Evolutionary conservation across 768 basidiomycete species (phyloP).

Genomic region (Boletellus ananas): DNA sequence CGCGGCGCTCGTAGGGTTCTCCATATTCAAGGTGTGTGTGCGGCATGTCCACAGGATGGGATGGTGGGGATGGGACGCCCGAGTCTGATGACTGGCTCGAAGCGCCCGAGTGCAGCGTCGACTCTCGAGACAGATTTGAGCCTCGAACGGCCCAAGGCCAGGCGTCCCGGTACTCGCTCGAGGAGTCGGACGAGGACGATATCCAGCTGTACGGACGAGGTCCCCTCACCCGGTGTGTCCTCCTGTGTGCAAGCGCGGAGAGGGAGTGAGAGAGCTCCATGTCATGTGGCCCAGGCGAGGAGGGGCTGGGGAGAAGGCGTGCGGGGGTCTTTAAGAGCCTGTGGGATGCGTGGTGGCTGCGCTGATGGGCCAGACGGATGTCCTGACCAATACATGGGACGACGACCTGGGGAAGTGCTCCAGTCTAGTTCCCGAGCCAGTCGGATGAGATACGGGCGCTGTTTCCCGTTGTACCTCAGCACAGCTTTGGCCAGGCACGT

Average conservation of each 20-base stretch:
- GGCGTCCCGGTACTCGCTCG: constrained; percentile 10
- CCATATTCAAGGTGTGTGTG: not conserved
- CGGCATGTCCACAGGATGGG: constrained; percentile 4
- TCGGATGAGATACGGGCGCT: constrained; percentile 5
- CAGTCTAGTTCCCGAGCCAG: constrained; percentile 1
- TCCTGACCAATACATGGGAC: constrained; percentile 20
- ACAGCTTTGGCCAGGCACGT: constrained; percentile 16
- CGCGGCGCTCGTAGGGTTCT: not conserved
- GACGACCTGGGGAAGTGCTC: not conserved
- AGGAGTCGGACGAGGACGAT: constrained; percentile 12
- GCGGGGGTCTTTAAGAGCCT: not conserved
- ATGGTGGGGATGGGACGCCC: constrained; percentile 7
- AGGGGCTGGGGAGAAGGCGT: not conserved
- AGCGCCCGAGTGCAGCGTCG: constrained; percentile 11
- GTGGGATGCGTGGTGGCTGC: not conserved
- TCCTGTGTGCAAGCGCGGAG: constrained; percentile 6
- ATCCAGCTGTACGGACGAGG: constrained; percentile 30
- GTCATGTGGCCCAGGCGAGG: not conserved
- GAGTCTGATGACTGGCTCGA: constrained; percentile 11
- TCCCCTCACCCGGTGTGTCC: constrained; percentile 20
- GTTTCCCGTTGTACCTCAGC: constrained; percentile 8
- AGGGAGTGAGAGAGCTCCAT: constrained; percentile 14
- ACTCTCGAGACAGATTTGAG: constrained; percentile 12
- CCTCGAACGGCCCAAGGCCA: constrained; percentile 17
- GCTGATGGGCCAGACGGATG: constrained; percentile 9